phyloP scores from a whole-genome alignment of 495 filamentous ascomycete genomes.

The Aspergillus incahuasiensis region DNA sequence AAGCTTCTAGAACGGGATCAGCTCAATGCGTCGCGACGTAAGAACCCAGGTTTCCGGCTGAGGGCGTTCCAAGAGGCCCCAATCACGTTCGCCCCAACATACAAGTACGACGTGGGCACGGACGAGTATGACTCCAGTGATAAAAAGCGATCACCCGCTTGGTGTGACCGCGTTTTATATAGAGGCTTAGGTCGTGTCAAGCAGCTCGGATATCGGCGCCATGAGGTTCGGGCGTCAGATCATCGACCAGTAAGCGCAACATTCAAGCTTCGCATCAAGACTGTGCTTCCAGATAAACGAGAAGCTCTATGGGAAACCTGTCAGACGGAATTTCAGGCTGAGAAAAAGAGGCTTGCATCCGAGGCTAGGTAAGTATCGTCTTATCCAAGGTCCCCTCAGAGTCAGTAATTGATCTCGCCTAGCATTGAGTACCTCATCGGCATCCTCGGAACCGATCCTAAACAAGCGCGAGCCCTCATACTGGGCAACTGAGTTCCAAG shows the following conservation, averaged over 20 bases:
- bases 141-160: slow-evolving; percentile 92
- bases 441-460: slow-evolving; percentile 44
- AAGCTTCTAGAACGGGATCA: slow-evolving; percentile 96
- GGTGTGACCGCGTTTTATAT: slow-evolving; percentile 92
- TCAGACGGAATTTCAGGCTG: slow-evolving; percentile 64
- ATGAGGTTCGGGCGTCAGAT: slow-evolving; percentile 85
- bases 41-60: slow-evolving; percentile 83
- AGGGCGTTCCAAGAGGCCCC: slow-evolving; percentile 79
- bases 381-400: not conserved
- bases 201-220: slow-evolving; percentile 80
- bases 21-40: slow-evolving; percentile 75
- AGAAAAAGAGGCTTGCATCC: slow-evolving; percentile 57
- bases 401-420: not conserved
- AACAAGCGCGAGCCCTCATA: slow-evolving; percentile 42
- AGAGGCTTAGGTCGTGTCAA: slow-evolving; percentile 77
- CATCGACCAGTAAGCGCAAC: slow-evolving; percentile 86
- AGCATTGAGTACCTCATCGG: slow-evolving; percentile 53
- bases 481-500: slow-evolving; percentile 25
- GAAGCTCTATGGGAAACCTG: slow-evolving; percentile 63
- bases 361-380: slow-evolving; percentile 53
- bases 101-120: slow-evolving; percentile 96
- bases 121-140: slow-evolving; percentile 92
- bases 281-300: slow-evolving; percentile 61
- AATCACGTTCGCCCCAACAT: slow-evolving; percentile 91
- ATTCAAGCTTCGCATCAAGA: slow-evolving; percentile 80